Base-by-base conservation (phyloP, 2,329 filamentous ascomycete species). In the Fusarium sp. region DNA sequence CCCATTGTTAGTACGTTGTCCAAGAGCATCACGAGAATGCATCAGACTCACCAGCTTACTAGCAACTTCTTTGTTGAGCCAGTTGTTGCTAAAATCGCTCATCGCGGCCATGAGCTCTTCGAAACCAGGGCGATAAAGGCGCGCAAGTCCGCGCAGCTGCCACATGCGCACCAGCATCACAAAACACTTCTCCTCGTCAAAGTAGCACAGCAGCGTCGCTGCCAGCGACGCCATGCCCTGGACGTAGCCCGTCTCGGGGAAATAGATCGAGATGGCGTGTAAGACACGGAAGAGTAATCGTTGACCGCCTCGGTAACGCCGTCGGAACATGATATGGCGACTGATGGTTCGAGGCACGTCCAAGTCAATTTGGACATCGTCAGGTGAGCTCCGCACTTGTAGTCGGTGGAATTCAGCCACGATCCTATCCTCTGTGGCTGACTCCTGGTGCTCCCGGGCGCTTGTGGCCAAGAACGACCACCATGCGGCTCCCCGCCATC, bases 151-250 rank as follows among this genome's bases (percentile, higher is more conserved):
- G 62, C 96, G 90, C 63, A 97, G 86, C 77, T 94, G 90, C 94
- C 95, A 99, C 76, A 99, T 86, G 27, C 96, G 90, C n/a, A 97
- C 95, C 57, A 98, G 84, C 96, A 99, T 98, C 50, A 98, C 90
- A 75, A 99, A 99, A 7, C 94, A 91, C 73, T 90, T 90, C 80
- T 98, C 96, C 80, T 99, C 96, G 71, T 98, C 95, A 79, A 95
- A 99, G 79, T 99, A 99, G 78, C 95, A 97, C 7, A 99, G 88
- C 18, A 99, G 84, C 1, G 96, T 98, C 1, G 95, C 95, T 2
- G 94, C 95, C 40, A 98, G 85, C 23, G 94, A 93, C 15, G 95
- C 96, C 96, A 99, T 99, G 57, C 96, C 96, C 81, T 99, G 96
- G 1, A 98, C 96, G 79, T 99, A 99, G 30, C 96, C 96, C 7